phyloP scores from a whole-genome alignment of 2,329 filamentous ascomycete species.

The Hansfordia pulvinata region DNA sequence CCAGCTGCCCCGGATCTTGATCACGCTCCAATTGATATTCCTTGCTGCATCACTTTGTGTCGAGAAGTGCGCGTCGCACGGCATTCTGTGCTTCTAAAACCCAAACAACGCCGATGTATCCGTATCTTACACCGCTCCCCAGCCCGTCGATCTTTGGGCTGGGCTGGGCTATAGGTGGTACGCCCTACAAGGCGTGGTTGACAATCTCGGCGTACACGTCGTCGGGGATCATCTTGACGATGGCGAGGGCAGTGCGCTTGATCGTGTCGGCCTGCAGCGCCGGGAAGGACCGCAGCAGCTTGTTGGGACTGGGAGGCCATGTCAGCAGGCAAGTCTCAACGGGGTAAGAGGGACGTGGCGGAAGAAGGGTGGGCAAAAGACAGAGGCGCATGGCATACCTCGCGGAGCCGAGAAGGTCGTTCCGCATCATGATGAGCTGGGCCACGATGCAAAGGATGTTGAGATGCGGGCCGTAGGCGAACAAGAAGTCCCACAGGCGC shows the following conservation, averaged over 20 bases:
- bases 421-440: constrained; percentile 78
- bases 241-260: constrained; percentile 71
- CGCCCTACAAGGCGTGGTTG: constrained; percentile 58
- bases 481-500: constrained; percentile 90
- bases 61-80: too few relatives aligned
- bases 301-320: constrained; percentile 67
- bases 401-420: constrained; percentile 68
- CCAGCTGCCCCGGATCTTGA: too few relatives aligned
- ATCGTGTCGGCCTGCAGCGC: constrained; percentile 72
- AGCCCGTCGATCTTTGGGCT: too few relatives aligned
- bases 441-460: constrained; percentile 96
- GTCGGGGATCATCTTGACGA: constrained; percentile 81
- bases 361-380: constrained; percentile 4
- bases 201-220: constrained; percentile 87
- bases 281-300: constrained; percentile 78
- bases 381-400: constrained; percentile 42
- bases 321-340: constrained; percentile 10
- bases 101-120: too few relatives aligned
- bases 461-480: constrained; percentile 87
- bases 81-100: too few relatives aligned
- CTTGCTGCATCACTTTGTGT: too few relatives aligned
- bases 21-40: too few relatives aligned
- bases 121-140: too few relatives aligned
- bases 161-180: too few relatives aligned
- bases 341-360: constrained; percentile 1